A percentile compares a stretch with the other conserved stretches of the same genome.
Conservation (phyloP, 768 basidiomycete species). For the Holtermanniella nyarrowii region DNA sequence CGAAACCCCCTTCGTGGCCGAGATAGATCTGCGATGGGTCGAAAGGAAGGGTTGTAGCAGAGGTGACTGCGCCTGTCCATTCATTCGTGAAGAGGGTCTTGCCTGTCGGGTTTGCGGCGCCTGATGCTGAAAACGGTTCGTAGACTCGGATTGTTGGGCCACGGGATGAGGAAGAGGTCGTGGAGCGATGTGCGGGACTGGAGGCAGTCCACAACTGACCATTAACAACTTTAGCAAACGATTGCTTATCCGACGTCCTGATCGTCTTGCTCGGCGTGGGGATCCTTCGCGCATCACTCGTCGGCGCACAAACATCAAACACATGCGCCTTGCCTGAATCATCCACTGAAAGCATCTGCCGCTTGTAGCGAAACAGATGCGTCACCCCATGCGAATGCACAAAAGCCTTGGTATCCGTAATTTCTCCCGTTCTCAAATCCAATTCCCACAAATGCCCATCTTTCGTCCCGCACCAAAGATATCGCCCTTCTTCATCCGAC, state of each 20-base stretch:
- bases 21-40: conserved; percentile 61
- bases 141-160: conserved; percentile 71
- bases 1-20: conserved; percentile 82
- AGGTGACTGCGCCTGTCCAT: conserved; percentile 66
- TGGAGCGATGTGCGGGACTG: conserved; percentile 34
- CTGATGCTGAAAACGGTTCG: conserved; percentile 46
- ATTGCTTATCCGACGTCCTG: conserved; percentile 67
- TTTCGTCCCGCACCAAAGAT: conserved; percentile 80
- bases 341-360: conserved; percentile 69
- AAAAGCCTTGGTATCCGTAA: conserved; percentile 52
- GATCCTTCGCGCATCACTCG: conserved; percentile 44
- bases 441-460: conserved; percentile 79
- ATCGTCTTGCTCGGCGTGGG: conserved; percentile 21
- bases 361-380: conserved; percentile 59
- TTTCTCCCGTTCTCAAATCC: conserved; percentile 54
- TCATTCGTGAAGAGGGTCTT: conserved; percentile 55
- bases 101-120: conserved; percentile 37
- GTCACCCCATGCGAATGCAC: conserved; percentile 60
- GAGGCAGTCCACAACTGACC: conserved; percentile 74
- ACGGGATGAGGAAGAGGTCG: conserved; percentile 40
- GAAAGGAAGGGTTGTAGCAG: conserved; percentile 63
- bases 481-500: conserved; percentile 47
- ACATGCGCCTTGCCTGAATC: conserved; percentile 73
- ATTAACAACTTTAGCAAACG: conserved; percentile 63
- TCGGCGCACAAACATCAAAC: conserved; percentile 49